Evolutionary conservation across 2,329 filamentous ascomycete species (phyloP), one percentile per base, ranked within the genome.

Genomic region (Sodiomyces alkalinus): DNA sequence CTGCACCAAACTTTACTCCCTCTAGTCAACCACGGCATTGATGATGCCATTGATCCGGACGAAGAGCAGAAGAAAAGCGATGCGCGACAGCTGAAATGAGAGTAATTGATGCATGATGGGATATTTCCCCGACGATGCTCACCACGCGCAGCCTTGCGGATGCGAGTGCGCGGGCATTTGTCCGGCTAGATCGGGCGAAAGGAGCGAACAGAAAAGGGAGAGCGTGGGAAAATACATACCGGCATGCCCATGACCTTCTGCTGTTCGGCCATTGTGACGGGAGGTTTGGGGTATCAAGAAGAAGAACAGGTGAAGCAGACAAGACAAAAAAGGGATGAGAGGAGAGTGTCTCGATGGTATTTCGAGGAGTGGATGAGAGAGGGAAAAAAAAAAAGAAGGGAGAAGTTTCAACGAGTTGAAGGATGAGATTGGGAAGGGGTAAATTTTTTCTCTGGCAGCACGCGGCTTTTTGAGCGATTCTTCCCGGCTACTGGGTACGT

Each of bases 211-310:
- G n/a, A n/a, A n/a, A n/a, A n/a, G n/a, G n/a, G n/a, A n/a, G 33
- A 33, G 24, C 30, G 21, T 29, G 27, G 33, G 19, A 27, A 15
- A 19, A 17, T 31, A 64, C 68, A 65, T 64, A 76, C 71, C 55
- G 68, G 68, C 67, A 76, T 74, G 67, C 72, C 72, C 64, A 74
- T 48, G 48, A 76, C 61, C 54, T 60, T 67, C 43, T 62, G 56
- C 48, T 68, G 58, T 40, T 68, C 56, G 45, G 65, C 58, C 67
- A 72, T 73, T 48, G 52, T 68, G 57, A 49, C 52, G 48, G 48
- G 45, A 53, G 48, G 46, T 52, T 55, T 55, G 54, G 47, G 52
- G 51, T 43, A 52, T 42, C 47, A 44, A 44, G 46, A 50, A 54
- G 45, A 51, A 55, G 49, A 61, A n/a, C n/a, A n/a, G n/a, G n/a